Percentiles rank a stretch among this genome's conserved stretches.
phyloP scores from a whole-genome alignment of 331 rosid genomes.

The Malus hybrid region DNA sequence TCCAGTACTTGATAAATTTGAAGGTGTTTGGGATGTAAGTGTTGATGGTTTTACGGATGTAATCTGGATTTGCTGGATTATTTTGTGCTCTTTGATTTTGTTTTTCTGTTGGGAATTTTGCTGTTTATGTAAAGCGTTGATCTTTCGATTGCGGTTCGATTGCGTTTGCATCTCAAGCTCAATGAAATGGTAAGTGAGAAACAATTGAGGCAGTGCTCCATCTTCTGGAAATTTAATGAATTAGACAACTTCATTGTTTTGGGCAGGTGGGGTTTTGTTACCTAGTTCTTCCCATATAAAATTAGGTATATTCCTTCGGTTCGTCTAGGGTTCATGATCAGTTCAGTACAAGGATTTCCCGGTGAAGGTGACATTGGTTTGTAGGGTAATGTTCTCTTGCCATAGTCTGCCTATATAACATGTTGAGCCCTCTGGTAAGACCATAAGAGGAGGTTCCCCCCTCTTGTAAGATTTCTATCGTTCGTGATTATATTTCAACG shows the following conservation, averaged over 20 bases:
- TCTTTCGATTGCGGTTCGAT: background rate
- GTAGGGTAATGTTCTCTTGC: background rate
- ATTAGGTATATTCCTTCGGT: background rate
- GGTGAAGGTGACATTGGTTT: background rate
- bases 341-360: background rate
- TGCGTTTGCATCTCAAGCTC: background rate
- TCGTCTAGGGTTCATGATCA: background rate
- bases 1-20: constrained; percentile 25
- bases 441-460: background rate
- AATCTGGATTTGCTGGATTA: background rate
- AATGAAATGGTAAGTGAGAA: background rate
- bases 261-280: too few species aligned
- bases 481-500: background rate
- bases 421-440: background rate
- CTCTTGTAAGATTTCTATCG: background rate
- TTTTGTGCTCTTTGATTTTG: background rate
- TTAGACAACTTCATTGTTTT: too few species aligned
- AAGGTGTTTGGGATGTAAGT: background rate
- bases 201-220: background rate
- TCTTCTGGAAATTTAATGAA: background rate
- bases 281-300: too few species aligned
- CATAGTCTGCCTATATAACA: too few species aligned
- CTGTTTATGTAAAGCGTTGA: background rate
- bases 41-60: constrained; percentile 7
- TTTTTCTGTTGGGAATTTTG: background rate